phyloP scores from a whole-genome alignment of 2,329 filamentous ascomycete genomes.

The Sclerotinia sclerotiorum region DNA sequence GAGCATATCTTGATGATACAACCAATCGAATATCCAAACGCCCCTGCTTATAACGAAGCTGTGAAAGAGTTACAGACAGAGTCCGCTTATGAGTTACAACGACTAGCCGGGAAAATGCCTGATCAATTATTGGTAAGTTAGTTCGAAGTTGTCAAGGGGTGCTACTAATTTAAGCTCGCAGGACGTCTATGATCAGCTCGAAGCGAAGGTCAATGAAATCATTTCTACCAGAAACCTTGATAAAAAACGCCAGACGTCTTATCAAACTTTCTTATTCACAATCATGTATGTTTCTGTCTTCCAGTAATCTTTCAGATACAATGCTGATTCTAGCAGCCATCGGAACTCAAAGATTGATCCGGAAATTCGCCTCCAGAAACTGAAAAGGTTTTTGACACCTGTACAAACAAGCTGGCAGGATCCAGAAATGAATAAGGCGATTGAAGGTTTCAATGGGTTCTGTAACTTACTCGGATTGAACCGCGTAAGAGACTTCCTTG shows the following conservation, averaged over 20 bases:
- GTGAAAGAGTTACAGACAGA: constrained; percentile 85
- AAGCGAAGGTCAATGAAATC: constrained; percentile 79
- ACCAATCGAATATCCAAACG: constrained; percentile 69
- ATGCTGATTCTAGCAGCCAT: constrained; percentile 55
- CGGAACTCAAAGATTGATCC: constrained; percentile 74
- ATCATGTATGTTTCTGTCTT: constrained; percentile 62
- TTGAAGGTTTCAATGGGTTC: constrained; percentile 77
- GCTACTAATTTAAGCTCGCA: constrained; percentile 35
- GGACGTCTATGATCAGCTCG: constrained; percentile 84
- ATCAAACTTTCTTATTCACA: constrained; percentile 88
- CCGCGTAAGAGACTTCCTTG: constrained; percentile 77
- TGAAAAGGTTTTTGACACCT: constrained; percentile 78
- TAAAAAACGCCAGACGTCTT: constrained; percentile 80
- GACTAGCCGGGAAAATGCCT: constrained; percentile 85
- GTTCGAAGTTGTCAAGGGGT: neutral
- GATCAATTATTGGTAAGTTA: constrained; percentile 70
- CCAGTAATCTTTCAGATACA: neutral
- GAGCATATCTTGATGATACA: constrained; percentile 87
- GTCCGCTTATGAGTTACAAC: constrained; percentile 82
- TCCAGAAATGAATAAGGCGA: constrained; percentile 62
- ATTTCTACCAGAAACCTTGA: constrained; percentile 71
- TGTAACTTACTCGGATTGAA: constrained; percentile 77
- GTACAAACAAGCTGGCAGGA: constrained; percentile 79
- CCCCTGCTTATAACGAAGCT: constrained; percentile 77
- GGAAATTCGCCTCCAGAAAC: constrained; percentile 66